Conservation (phyloP, 768 basidiomycete genomes). For the Trametes cinnabarina region DNA sequence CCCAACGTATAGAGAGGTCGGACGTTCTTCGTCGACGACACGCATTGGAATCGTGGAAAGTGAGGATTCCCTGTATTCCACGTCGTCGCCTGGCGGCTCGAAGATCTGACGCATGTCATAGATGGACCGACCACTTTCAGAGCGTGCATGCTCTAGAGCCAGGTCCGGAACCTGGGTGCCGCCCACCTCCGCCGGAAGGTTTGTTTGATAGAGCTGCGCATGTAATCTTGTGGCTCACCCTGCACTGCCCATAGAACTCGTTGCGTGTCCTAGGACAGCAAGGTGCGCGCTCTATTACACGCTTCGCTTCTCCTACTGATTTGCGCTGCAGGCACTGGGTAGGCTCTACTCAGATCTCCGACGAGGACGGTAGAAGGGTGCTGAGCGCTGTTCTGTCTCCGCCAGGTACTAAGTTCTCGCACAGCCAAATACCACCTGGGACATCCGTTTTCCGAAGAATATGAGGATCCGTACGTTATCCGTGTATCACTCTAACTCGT, state of each 20-base stretch:
- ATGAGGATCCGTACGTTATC: slow-evolving; percentile 58
- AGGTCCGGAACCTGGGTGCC: slow-evolving; percentile 64
- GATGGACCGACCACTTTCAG: slow-evolving; percentile 69
- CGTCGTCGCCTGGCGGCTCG: too few relatives aligned
- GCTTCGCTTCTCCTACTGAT: slow-evolving; percentile 12
- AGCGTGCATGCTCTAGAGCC: slow-evolving; percentile 50
- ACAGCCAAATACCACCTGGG: slow-evolving; percentile 67
- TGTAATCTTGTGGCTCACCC: not conserved
- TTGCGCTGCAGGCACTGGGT: slow-evolving; percentile 58
- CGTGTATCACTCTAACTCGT: not conserved
- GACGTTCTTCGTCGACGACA: slow-evolving; percentile 69
- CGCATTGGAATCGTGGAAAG: slow-evolving; percentile 74
- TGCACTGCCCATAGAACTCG: slow-evolving; percentile 46
- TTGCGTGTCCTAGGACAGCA: slow-evolving; percentile 68
- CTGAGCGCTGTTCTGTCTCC: not conserved
- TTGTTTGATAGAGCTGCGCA: slow-evolving; percentile 9
- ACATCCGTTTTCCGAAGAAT: slow-evolving; percentile 52
- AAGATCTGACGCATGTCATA: slow-evolving; percentile 26
- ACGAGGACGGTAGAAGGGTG: not conserved
- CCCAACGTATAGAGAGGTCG: slow-evolving; percentile 47
- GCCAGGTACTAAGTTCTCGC: slow-evolving; percentile 57
- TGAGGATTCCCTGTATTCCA: slow-evolving; percentile 30
- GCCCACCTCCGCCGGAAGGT: slow-evolving; percentile 64
- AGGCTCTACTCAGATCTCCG: slow-evolving; percentile 11
- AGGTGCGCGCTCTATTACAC: slow-evolving; percentile 39